Evolutionary conservation across 116 monocot genomes (phyloP).

Genomic region (Iris pallida): DNA sequence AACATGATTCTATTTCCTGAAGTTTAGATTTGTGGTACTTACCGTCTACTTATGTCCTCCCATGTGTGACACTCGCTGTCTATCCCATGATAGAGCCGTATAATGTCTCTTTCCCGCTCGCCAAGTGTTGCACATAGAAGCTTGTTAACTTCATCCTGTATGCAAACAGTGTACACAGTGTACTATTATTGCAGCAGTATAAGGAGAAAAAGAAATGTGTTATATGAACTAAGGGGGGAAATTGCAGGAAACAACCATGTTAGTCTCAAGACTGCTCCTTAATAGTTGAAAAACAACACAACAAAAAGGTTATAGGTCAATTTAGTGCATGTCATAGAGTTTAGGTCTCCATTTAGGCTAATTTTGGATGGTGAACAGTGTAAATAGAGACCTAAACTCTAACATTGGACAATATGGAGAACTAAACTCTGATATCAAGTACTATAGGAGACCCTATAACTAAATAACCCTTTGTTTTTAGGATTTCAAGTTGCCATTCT

Average conservation of each 20-base stretch:
- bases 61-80: conserved; percentile 67
- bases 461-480: too few relatives aligned
- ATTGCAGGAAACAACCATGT: not conserved
- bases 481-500: too few relatives aligned
- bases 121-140: conserved; percentile 57
- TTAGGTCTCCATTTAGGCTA: too few relatives aligned
- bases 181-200: not conserved
- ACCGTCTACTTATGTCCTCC: conserved; percentile 95
- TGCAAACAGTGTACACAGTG: conserved; percentile 2
- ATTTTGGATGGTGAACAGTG: too few relatives aligned
- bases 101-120: conserved; percentile 78
- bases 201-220: not conserved
- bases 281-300: not conserved
- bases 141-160: conserved; percentile 84
- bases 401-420: too few relatives aligned
- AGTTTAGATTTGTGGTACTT: conserved; percentile 22
- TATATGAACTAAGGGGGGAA: not conserved
- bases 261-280: not conserved
- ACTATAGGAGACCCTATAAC: too few relatives aligned
- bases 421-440: too few relatives aligned
- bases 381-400: too few relatives aligned
- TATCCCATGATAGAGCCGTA: conserved; percentile 83
- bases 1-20: not conserved
- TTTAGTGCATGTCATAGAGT: not conserved
- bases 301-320: not conserved